Percentiles rank a stretch among this genome's conserved stretches.
Evolutionary conservation across 805 yeast species (phyloP).

Genomic region (Starmerella apicola): DNA sequence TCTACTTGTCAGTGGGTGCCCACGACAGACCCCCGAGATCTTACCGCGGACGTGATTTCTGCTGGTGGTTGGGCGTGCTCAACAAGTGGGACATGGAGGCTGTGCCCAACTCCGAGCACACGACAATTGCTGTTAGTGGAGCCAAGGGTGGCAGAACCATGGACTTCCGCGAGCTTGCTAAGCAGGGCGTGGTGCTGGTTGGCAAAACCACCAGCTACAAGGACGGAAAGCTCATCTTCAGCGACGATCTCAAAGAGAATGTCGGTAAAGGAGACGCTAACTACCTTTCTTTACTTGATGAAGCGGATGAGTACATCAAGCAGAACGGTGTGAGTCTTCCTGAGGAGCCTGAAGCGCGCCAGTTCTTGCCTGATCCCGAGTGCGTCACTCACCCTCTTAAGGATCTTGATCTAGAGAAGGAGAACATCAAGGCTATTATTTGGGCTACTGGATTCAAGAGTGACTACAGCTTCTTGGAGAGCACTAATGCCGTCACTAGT

Average conservation of each 20-base stretch:
- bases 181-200: slow-evolving; percentile 10
- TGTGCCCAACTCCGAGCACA: slow-evolving; percentile 8
- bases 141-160: slow-evolving; percentile 17
- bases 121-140: slow-evolving; percentile 19
- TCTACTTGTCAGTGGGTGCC: slow-evolving; percentile 14
- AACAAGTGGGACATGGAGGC: slow-evolving; percentile 18
- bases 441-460: slow-evolving; percentile 18
- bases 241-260: slow-evolving; percentile 9
- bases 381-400: slow-evolving; percentile 8
- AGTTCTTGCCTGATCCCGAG: slow-evolving; percentile 10
- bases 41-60: slow-evolving; percentile 17
- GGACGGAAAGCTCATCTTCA: slow-evolving; percentile 7
- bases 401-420: slow-evolving; percentile 8
- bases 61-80: slow-evolving; percentile 19
- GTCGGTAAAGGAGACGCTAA: slow-evolving; percentile 13
- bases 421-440: slow-evolving; percentile 10
- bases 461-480: slow-evolving; percentile 13
- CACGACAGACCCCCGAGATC: slow-evolving; percentile 18
- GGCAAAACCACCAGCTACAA: slow-evolving; percentile 11
- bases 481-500: slow-evolving; percentile 5
- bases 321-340: slow-evolving; percentile 14
- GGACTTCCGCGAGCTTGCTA: slow-evolving; percentile 16
- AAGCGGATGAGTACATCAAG: slow-evolving; percentile 13
- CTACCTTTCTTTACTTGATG: slow-evolving; percentile 12
- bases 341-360: slow-evolving; percentile 12